A percentile compares a stretch with the other conserved stretches of the same genome.
Conservation (phyloP, 129 eudicot genomes). For the Silybum marianum region DNA sequence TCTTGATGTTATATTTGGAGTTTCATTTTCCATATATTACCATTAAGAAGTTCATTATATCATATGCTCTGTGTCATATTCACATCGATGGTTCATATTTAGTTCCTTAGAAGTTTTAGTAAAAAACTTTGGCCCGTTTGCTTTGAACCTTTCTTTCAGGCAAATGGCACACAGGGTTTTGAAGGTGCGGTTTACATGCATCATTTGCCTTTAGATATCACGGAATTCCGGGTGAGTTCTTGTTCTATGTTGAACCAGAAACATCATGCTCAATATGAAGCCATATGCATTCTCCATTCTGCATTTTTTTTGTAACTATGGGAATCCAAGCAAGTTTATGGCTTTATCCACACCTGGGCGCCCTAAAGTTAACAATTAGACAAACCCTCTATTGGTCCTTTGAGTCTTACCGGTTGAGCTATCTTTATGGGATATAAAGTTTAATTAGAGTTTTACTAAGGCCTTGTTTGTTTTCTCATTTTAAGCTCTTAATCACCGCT, state of each 20-base stretch:
- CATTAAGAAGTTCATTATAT: background rate
- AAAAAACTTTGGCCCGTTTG: slow-evolving; percentile 1
- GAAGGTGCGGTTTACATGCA: background rate
- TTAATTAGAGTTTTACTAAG: background rate
- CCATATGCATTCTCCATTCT: background rate
- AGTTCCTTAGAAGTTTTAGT: background rate
- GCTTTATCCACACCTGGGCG: background rate
- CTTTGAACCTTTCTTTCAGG: background rate
- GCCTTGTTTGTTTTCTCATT: too few species aligned
- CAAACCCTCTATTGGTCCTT: background rate
- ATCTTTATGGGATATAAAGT: background rate
- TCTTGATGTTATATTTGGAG: slow-evolving; percentile 21
- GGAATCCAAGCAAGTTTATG: too few species aligned
- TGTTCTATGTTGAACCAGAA: background rate
- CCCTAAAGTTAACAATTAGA: background rate
- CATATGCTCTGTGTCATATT: slow-evolving; percentile 8
- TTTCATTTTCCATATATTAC: slow-evolving; percentile 8
- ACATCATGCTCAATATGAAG: background rate
- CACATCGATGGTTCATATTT: slow-evolving; percentile 16
- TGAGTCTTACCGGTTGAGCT: background rate
- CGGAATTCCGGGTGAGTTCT: background rate
- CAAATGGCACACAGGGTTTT: slow-evolving; percentile 1
- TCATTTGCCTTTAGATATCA: background rate
- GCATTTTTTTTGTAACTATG: background rate
- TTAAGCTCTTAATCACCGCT: too few species aligned